Evolutionary conservation across 345 rosid genomes (phyloP).

Genomic region (Trapa incisa): DNA sequence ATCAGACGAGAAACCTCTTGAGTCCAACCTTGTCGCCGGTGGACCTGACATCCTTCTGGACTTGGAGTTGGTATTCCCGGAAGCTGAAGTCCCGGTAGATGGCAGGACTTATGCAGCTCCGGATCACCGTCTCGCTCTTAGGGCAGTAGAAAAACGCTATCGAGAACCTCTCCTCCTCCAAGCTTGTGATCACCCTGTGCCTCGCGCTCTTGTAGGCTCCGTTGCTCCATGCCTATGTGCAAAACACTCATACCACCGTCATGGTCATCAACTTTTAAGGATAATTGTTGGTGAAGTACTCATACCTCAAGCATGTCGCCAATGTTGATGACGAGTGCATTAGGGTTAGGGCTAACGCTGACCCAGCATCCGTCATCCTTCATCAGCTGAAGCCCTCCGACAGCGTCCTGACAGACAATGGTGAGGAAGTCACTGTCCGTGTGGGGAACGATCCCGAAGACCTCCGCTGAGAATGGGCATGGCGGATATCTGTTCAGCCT

Average conservation of each 20-base stretch:
- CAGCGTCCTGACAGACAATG: constrained; percentile 42
- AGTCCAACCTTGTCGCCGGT: constrained; percentile 68
- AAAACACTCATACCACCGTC: no score
- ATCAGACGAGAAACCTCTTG: constrained; percentile 33
- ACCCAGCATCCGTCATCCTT: constrained; percentile 28
- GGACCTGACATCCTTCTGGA: constrained; percentile 35
- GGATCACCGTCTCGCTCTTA: constrained; percentile 28
- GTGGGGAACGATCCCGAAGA: constrained; percentile 67
- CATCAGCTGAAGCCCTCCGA: constrained; percentile 54
- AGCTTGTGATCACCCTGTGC: constrained; percentile 52
- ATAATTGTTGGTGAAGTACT: no score
- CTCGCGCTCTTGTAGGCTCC: constrained; percentile 48
- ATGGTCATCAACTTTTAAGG: no score
- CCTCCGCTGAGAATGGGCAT: constrained; percentile 31
- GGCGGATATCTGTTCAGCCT: constrained; percentile 72
- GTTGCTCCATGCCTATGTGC: constrained; percentile 51
- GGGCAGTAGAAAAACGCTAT: constrained; percentile 62
- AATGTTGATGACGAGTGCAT: constrained; percentile 21
- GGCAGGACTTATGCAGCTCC: constrained; percentile 25
- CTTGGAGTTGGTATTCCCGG: constrained; percentile 42
- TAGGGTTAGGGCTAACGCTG: no score
- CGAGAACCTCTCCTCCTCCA: constrained; percentile 37
- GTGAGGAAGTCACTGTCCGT: constrained; percentile 62
- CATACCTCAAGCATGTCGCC: constrained; percentile 70
- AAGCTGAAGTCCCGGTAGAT: constrained; percentile 44